A percentile compares a stretch with the other conserved stretches of the same genome.
Conservation (phyloP, 441 rosid genomes). For the Breynia disticha region DNA sequence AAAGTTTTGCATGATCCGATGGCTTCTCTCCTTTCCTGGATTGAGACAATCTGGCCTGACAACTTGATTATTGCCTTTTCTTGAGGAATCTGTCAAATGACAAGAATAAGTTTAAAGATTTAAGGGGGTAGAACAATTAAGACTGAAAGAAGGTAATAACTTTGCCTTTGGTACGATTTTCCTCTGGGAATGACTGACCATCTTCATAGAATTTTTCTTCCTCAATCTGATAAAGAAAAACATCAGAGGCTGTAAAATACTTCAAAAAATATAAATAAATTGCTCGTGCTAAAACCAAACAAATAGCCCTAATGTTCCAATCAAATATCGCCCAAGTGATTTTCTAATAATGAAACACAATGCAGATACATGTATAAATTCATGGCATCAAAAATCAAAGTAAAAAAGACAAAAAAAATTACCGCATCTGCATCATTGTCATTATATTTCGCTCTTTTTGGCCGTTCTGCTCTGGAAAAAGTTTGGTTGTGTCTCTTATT, state of each 20-base stretch:
- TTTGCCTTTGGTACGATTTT: conserved; percentile 26
- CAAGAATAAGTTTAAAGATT: conserved; percentile 3
- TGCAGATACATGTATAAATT: too few species aligned
- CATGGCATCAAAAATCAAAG: too few species aligned
- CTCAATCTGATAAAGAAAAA: conserved; percentile 34
- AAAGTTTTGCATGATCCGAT: conserved; percentile 52
- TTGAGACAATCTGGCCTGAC: conserved; percentile 19
- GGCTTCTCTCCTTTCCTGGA: conserved; percentile 33
- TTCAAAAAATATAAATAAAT: too few species aligned
- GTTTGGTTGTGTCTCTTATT: conserved; percentile 53
- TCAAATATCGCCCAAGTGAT: too few species aligned
- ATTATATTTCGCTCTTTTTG: conserved; percentile 49
- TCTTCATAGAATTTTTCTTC: conserved; percentile 23
- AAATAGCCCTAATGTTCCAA: too few species aligned
- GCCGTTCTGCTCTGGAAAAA: conserved; percentile 32
- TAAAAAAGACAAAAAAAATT: conserved; percentile 6
- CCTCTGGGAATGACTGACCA: conserved; percentile 16
- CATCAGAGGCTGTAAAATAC: not conserved
- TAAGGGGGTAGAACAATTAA: conserved; percentile 4
- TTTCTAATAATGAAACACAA: too few species aligned
- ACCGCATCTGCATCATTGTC: conserved; percentile 36
- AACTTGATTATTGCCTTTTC: conserved; percentile 13
- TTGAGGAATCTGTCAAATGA: conserved; percentile 22
- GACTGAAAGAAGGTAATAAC: conserved; percentile 1
- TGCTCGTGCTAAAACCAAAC: too few species aligned